A percentile compares a stretch with the other conserved stretches of the same genome.
phyloP scores from a whole-genome alignment of 2,329 filamentous ascomycete species.

The Scedosporium dehoogii region DNA sequence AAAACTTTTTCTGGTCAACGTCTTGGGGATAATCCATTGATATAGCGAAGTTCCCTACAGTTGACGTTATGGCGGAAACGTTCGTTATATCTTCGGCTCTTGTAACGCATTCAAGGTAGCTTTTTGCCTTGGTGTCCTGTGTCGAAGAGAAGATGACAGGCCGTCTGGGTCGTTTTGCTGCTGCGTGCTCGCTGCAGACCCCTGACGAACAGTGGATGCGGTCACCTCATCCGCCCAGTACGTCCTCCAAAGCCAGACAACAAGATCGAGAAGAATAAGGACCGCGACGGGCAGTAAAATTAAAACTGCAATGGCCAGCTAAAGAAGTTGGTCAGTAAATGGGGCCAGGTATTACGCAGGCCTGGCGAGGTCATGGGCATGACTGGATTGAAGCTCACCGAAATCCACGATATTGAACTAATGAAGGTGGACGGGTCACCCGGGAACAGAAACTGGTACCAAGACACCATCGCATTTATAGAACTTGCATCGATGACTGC shows the following conservation, averaged over 20 bases:
- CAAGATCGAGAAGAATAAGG: slow-evolving; percentile 40
- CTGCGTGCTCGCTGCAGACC: neutral
- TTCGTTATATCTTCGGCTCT: neutral
- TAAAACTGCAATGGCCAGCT: slow-evolving; percentile 23
- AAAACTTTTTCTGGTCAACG: neutral
- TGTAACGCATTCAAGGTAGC: too few relatives aligned
- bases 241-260: slow-evolving; percentile 43
- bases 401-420: slow-evolving; percentile 26
- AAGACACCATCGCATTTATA: neutral
- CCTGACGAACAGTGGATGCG: slow-evolving; percentile 11
- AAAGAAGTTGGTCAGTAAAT: slow-evolving; percentile 23
- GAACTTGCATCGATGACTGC: too few relatives aligned
- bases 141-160: neutral
- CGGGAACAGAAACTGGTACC: neutral
- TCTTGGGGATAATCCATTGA: neutral
- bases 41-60: neutral
- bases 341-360: neutral
- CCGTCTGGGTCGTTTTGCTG: neutral
- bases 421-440: slow-evolving; percentile 21
- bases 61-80: neutral
- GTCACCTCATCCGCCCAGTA: slow-evolving; percentile 10
- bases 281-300: slow-evolving; percentile 35
- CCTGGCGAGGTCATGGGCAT: neutral
- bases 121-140: neutral
- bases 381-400: slow-evolving; percentile 19